A percentile compares a stretch with the other conserved stretches of the same genome.
Evolutionary conservation across 257 asterid species (phyloP).

Genomic region (Thymus mandschuricus): DNA sequence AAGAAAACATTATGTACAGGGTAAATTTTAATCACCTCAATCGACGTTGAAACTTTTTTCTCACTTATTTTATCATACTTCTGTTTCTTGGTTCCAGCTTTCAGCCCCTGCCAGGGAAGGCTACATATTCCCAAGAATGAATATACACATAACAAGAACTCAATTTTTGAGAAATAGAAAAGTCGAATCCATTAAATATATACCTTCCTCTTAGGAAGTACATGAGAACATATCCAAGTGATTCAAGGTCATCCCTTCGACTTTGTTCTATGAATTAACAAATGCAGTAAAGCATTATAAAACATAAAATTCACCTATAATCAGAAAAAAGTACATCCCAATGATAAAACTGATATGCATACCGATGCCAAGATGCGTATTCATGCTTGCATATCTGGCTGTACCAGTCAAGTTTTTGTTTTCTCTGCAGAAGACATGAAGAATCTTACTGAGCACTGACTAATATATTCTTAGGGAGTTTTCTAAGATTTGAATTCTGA

Average conservation of each 20-base stretch:
- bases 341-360: constrained; percentile 30
- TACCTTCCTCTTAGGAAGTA: constrained; percentile 94
- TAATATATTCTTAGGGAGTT: not conserved
- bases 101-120: constrained; percentile 98
- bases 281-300: constrained; percentile 34
- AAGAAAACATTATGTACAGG: not conserved
- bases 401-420: constrained; percentile 91
- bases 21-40: constrained; percentile 56
- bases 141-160: constrained; percentile 17
- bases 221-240: constrained; percentile 94
- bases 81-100: constrained; percentile 93
- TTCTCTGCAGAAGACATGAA: constrained; percentile 56
- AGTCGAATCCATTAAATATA: not conserved
- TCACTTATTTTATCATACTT: constrained; percentile 88
- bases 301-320: not conserved
- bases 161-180: constrained; percentile 7
- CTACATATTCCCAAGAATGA: constrained; percentile 48
- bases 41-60: constrained; percentile 86
- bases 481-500: not conserved
- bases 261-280: constrained; percentile 70
- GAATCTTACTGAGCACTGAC: constrained; percentile 2
- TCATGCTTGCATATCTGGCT: constrained; percentile 95
- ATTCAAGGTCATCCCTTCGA: constrained; percentile 94
- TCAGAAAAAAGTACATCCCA: not conserved
- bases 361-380: constrained; percentile 95